A percentile compares a stretch with the other conserved stretches of the same genome.
These are phyloP conservation scores for Rhizoclosmatium globosum DNA, from an alignment of 192 early-diverging fungal genomes.

Conservation along the genomic window DNA sequence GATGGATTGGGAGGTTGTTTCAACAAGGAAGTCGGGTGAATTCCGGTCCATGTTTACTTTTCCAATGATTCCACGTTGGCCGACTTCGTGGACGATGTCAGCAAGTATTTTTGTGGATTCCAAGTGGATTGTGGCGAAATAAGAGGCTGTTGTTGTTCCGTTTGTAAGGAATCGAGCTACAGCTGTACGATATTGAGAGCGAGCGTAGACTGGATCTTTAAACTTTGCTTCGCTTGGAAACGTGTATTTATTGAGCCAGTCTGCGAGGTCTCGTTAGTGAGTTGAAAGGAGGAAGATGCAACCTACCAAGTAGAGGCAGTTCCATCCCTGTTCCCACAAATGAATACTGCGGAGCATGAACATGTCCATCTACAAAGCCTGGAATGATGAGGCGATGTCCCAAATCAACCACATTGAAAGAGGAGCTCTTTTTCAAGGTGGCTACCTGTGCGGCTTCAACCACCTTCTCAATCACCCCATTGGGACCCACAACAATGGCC, in stretches of 20 bases:
- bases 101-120: slow-evolving; percentile 78
- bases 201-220: slow-evolving; percentile 71
- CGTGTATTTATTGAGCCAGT: slow-evolving; percentile 89
- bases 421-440: neutral
- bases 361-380: slow-evolving; percentile 61
- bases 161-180: slow-evolving; percentile 75
- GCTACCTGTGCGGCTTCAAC: slow-evolving; percentile 15
- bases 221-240: slow-evolving; percentile 88
- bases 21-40: slow-evolving; percentile 78
- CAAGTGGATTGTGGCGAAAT: slow-evolving; percentile 91
- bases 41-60: slow-evolving; percentile 98
- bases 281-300: slow-evolving; percentile 47
- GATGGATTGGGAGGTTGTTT: slow-evolving; percentile 75
- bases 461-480: slow-evolving; percentile 75
- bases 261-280: neutral
- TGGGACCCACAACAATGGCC: slow-evolving; percentile 67
- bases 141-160: slow-evolving; percentile 92
- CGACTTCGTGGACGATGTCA: slow-evolving; percentile 70
- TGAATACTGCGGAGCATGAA: slow-evolving; percentile 91
- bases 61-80: slow-evolving; percentile 93
- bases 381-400: slow-evolving; percentile 13
- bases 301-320: slow-evolving; percentile 89
- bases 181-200: slow-evolving; percentile 68
- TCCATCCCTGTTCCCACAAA: slow-evolving; percentile 91
- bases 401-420: neutral